phyloP scores from a whole-genome alignment of 2,329 filamentous ascomycete genomes.

The Cordyceps militaris region DNA sequence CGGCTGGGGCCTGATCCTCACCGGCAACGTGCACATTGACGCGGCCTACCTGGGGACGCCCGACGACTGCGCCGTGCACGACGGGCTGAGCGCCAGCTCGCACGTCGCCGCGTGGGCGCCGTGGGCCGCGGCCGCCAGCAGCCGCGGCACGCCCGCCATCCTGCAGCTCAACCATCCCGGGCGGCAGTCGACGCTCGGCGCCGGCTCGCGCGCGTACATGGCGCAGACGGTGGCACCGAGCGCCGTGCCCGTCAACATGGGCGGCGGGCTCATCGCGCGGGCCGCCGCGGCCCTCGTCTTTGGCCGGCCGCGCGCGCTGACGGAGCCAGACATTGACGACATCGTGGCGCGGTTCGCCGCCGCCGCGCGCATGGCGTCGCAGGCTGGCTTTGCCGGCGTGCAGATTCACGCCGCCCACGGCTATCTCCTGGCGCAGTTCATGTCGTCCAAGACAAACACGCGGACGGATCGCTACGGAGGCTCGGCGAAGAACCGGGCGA shows the following conservation, averaged over 20 bases:
- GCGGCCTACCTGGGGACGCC: slow-evolving; percentile 48
- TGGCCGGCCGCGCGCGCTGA: slow-evolving; percentile 43
- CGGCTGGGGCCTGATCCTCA: slow-evolving; percentile 42
- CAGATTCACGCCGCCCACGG: slow-evolving; percentile 43
- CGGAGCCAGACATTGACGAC: slow-evolving; percentile 42
- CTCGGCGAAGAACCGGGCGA: slow-evolving; percentile 37
- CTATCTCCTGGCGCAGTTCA: slow-evolving; percentile 39
- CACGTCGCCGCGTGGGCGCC: neutral
- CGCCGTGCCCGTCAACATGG: slow-evolving; percentile 21
- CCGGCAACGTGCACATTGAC: slow-evolving; percentile 55
- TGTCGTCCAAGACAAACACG: slow-evolving; percentile 34
- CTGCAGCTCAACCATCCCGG: slow-evolving; percentile 58
- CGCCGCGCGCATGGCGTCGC: slow-evolving; percentile 48
- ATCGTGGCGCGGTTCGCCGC: slow-evolving; percentile 50
- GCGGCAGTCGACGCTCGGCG: slow-evolving; percentile 35
- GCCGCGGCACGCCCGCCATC: slow-evolving; percentile 48
- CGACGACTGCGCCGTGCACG: slow-evolving; percentile 50
- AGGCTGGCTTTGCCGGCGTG: slow-evolving; percentile 46
- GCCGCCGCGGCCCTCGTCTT: slow-evolving; percentile 41
- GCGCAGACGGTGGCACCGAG: slow-evolving; percentile 38
- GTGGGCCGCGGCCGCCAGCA: slow-evolving; percentile 42
- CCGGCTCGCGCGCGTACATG: slow-evolving; percentile 36
- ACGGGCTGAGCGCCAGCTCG: slow-evolving; percentile 27
- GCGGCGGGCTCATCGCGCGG: slow-evolving; percentile 30
- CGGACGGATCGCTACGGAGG: slow-evolving; percentile 42